These are phyloP conservation scores for Aspergillus unguis DNA, from an alignment of 2,329 filamentous ascomycete species.

Conservation along the genomic window DNA sequence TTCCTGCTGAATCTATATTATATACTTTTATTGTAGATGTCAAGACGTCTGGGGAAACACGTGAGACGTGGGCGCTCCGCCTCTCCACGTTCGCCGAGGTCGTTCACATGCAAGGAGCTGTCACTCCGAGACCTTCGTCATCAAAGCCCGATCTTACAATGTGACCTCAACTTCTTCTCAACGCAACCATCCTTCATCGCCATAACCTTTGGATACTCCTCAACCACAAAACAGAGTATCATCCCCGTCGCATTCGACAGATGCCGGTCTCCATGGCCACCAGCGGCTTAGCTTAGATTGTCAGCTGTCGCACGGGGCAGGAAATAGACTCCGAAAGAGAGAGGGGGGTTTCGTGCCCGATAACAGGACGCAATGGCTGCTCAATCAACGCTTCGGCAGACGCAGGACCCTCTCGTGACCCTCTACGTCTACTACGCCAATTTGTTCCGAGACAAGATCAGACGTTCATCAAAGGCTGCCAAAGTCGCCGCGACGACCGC, in stretches of 20 bases:
- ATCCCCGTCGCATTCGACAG: slow-evolving; percentile 4
- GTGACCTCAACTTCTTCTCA: slow-evolving; percentile 11
- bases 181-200: background rate
- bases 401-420: slow-evolving; percentile 64
- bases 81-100: slow-evolving; percentile 22
- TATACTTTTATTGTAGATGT: too few species aligned
- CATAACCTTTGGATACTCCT: background rate
- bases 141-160: slow-evolving; percentile 1
- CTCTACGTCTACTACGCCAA: slow-evolving; percentile 54
- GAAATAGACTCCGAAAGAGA: background rate
- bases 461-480: slow-evolving; percentile 65
- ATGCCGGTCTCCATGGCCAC: slow-evolving; percentile 18
- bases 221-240: background rate
- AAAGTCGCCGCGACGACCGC: slow-evolving; percentile 73
- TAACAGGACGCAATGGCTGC: slow-evolving; percentile 62
- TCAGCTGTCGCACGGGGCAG: slow-evolving; percentile 13
- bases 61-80: slow-evolving; percentile 16
- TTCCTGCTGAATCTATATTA: too few species aligned
- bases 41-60: slow-evolving; percentile 18
- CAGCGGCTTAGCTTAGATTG: slow-evolving; percentile 14
- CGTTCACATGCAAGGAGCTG: slow-evolving; percentile 22
- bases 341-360: background rate
- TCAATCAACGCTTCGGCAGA: slow-evolving; percentile 74
- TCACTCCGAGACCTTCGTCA: slow-evolving; percentile 2
- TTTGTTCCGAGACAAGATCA: slow-evolving; percentile 51